Evolutionary conservation across 192 early-diverging fungal genomes (phyloP).

Genomic region (Phycomyces nitens): DNA sequence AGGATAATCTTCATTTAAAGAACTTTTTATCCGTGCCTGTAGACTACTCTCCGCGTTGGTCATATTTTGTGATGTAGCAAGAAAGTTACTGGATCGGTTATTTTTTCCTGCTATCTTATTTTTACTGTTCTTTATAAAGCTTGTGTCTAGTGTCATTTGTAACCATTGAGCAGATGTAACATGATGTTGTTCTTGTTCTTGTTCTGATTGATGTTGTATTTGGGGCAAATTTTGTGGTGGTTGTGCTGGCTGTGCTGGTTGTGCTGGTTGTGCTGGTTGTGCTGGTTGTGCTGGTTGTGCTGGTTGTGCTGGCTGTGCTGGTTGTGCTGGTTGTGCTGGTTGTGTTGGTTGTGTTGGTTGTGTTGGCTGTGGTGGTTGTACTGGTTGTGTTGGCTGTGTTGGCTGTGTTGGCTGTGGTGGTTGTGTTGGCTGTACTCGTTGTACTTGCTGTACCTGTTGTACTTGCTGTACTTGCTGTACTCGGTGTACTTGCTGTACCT

Average conservation of each 20-base stretch:
- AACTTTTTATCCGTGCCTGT: not conserved
- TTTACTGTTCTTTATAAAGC: not conserved
- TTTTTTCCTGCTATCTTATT: not conserved
- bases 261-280: no score
- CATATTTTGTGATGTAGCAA: not conserved
- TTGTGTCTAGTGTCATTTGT: not conserved
- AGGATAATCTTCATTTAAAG: not conserved
- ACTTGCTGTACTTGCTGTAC: no score
- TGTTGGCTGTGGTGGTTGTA: no score
- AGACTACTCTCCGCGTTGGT: not conserved
- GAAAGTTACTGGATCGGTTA: not conserved
- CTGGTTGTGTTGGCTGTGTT: no score
- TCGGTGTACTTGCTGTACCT: conserved; percentile 1
- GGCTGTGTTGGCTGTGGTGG: no score
- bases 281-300: no score
- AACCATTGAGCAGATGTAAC: no score
- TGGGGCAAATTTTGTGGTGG: not conserved
- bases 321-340: no score
- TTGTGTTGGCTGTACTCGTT: no score
- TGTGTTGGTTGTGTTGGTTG: no score
- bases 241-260: not conserved
- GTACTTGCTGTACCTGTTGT: no score
- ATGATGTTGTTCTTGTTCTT: not conserved
- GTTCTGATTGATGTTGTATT: not conserved
- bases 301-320: no score